phyloP scores from a whole-genome alignment of 371 early-diverging fungal genomes.

The Rhizomucor miehei region DNA sequence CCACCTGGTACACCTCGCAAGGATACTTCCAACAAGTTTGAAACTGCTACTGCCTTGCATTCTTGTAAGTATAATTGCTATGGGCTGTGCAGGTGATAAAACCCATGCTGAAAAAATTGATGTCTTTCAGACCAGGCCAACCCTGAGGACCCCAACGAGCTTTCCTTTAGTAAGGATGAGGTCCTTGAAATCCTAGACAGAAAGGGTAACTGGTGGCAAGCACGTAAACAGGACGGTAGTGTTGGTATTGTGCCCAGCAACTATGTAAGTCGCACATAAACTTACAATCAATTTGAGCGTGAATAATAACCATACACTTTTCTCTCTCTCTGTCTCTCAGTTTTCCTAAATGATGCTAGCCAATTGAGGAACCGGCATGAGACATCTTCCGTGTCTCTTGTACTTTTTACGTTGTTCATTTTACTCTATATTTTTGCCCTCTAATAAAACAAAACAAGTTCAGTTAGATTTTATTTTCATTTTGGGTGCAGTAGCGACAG shows the following conservation, averaged over 20 bases:
- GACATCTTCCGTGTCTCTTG: not conserved
- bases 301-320: too few relatives aligned
- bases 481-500: conserved; percentile 7
- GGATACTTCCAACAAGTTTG: conserved; percentile 1
- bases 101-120: not conserved
- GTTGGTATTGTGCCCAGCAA: conserved; percentile 93
- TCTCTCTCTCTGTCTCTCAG: not conserved
- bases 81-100: conserved; percentile 1
- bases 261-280: conserved; percentile 44
- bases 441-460: not conserved
- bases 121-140: conserved; percentile 64
- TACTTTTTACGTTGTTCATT: not conserved
- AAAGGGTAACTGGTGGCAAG: conserved; percentile 97
- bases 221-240: conserved; percentile 74
- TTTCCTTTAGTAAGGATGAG: conserved; percentile 88
- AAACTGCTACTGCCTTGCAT: conserved; percentile 31
- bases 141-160: conserved; percentile 89
- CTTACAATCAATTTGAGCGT: too few relatives aligned
- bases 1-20: not conserved
- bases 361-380: not conserved
- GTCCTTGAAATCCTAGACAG: conserved; percentile 82
- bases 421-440: conserved; percentile 1
- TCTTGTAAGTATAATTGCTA: conserved; percentile 18
- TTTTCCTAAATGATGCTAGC: not conserved
- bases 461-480: conserved; percentile 3